Evolutionary conservation across 202 grass and related monocot species (phyloP), one percentile per base, ranked within the genome.

Genomic region (Carex sylvatica): DNA sequence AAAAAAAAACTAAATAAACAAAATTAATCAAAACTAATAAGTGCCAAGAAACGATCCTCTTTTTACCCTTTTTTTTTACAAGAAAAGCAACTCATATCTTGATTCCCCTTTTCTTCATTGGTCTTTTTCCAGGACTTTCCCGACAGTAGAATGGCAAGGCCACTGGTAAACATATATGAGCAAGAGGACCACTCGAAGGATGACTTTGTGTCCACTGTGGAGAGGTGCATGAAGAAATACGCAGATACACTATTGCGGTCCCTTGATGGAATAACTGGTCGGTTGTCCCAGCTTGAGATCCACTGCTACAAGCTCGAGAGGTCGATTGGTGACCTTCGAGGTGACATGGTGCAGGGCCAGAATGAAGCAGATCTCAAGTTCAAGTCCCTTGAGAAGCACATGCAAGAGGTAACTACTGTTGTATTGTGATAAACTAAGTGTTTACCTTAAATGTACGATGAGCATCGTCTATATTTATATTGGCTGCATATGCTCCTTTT

Each of bases 161-260:
- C 96, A 38, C 82, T 93, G 80, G 89, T 93, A 13, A 95, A 88
- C 76, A 93, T 95, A 61, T 94, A 91, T 26, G 92, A 93, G 2
- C 87, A 93, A 84, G 92, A 95, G 60, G 92, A 83, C 31, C 30
- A 77, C 80, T 92, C 91, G 35, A 95, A 88, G 52, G 85, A 95
- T 79, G 64, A 91, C 0, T 61, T 95, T 18, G 89, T 88, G 26
- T 82, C 84, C 54, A 88, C 74, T 61, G 89, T 99, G 35, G 96
- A 99, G 81, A 90, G 74, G 8, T 99, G 93, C 85, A 99, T 99
- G 93, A 95, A 99, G 78, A 99, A 99, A 78, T 92, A 99, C 62
- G 96, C 96, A 44, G 93, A 99, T 24, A 99, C 88, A 16, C 52
- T 99, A 82, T 87, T 99, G 82, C 79, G 88, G 6, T 93, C 92